Base-by-base conservation (phyloP, 1,284 basidiomycete species). In the Trametes versicolor region DNA sequence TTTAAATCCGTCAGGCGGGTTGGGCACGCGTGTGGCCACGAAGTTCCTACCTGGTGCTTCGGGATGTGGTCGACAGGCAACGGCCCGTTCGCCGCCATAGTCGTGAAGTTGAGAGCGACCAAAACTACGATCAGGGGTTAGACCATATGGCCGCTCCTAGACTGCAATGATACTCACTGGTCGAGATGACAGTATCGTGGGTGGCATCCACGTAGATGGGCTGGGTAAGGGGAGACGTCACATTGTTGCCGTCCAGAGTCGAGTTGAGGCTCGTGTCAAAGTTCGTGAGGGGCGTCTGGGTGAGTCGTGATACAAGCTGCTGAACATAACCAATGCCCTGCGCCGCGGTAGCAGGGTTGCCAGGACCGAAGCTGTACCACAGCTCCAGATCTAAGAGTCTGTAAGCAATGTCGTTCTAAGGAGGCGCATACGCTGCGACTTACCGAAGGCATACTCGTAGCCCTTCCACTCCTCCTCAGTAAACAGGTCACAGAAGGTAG, bases 391-490 rank as follows among this genome's bases (percentile, higher is more conserved):
- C 75, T 75, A 50, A 10, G 12, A 15, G 2, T 6, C 50, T 12
- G 27, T 57, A 13, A 62, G 23, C 39, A 10, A 8, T 19, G 17
- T 12, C 10, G n/a, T 13, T 15, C 12, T 45, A 8, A 12, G 12
- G 7, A 2, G 1, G 19, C 29, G 17, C 19, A n/a, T 6, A 15
- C 17, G 48, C 10, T 29, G 5, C 17, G 12, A 57, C 71, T 58
- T 43, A 84, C 81, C 83, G 27, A 72, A 71, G 25, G 74, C 73
- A 71, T 91, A 90, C 66, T 87, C 85, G 72, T 84, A 91, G 0
- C 86, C 85, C 65, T 83, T 80, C 87, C 88, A 91, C 73, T 91
- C 90, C 54, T 86, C 81, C 67, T 88, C 80, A 15, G 87, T 91
- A 75, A 91, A 91, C 5, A 90, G 74, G 15, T 79, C 76, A 71